Conservation (phyloP, 108 stramenopile genomes). For the Skeletonema menzelii region DNA sequence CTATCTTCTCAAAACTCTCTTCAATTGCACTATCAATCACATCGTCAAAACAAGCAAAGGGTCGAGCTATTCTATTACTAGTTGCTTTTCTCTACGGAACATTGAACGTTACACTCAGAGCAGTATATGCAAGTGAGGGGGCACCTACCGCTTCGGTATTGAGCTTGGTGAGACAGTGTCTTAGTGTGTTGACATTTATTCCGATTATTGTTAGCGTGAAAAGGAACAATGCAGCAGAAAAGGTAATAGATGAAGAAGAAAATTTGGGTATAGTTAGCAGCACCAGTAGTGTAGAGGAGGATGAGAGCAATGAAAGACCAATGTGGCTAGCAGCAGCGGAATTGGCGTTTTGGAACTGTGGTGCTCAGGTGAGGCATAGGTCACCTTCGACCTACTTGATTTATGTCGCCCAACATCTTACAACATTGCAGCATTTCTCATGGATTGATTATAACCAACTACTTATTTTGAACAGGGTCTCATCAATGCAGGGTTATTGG, state of each 20-base stretch:
- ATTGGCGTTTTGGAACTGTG: constrained; percentile 65
- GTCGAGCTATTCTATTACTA: constrained; percentile 44
- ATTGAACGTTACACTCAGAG: constrained; percentile 55
- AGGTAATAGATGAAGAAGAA: not conserved
- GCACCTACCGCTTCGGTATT: constrained; percentile 47
- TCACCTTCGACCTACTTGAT: too few relatives aligned
- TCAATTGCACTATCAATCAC: constrained; percentile 7
- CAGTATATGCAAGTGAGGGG: constrained; percentile 51
- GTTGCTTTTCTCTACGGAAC: constrained; percentile 68
- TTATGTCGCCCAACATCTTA: not conserved
- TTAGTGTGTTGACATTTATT: constrained; percentile 53
- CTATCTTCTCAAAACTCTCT: not conserved
- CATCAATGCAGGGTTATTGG: constrained; percentile 56
- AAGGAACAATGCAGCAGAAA: not conserved
- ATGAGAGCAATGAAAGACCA: constrained; percentile 7
- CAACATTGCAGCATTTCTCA: not conserved
- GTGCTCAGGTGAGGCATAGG: constrained; percentile 32
- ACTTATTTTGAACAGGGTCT: constrained; percentile 36
- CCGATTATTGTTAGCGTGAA: constrained; percentile 34
- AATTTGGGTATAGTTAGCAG: not conserved
- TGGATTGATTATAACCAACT: not conserved
- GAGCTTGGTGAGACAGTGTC: constrained; percentile 50
- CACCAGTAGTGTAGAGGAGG: not conserved
- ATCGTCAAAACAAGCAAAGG: constrained; percentile 25
- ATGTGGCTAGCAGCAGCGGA: constrained; percentile 55